These are phyloP conservation scores for Xylariaceae sp. DNA, from an alignment of 2,329 filamentous ascomycete genomes.

Conservation along the genomic window DNA sequence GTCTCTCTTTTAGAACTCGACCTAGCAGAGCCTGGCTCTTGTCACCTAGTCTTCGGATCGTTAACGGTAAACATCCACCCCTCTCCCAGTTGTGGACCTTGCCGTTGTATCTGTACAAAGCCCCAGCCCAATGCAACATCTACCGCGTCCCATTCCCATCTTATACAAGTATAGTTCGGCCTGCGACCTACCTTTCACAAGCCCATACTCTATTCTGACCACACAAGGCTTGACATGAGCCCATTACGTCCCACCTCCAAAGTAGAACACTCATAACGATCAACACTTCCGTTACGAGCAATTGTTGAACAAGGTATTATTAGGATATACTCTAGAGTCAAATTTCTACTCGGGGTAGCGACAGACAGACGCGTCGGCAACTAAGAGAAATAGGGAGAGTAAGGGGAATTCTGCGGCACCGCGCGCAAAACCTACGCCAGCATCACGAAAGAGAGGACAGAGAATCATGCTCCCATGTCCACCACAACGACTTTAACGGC, in stretches of 20 bases:
- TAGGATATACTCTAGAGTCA: neutral
- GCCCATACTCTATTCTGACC: conserved; percentile 29
- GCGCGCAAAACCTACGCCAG: conserved; percentile 4
- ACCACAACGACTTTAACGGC: conserved; percentile 57
- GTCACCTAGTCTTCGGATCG: conserved; percentile 14
- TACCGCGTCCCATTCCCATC: conserved; percentile 30
- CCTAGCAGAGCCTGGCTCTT: too few relatives aligned
- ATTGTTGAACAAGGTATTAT: conserved; percentile 3
- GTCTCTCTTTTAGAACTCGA: conserved; percentile 24
- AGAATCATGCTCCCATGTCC: conserved; percentile 55
- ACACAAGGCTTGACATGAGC: conserved; percentile 26
- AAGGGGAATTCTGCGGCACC: too few relatives aligned
- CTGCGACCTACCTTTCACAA: conserved; percentile 33
- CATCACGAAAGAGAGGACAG: conserved; percentile 15
- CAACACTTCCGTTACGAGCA: conserved; percentile 10
- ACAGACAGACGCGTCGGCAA: too few relatives aligned
- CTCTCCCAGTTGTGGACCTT: conserved; percentile 29
- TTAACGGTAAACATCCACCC: conserved; percentile 28
- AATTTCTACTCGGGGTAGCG: too few relatives aligned
- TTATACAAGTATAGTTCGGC: conserved; percentile 33
- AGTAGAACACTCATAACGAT: conserved; percentile 2
- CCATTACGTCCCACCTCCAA: conserved; percentile 21
- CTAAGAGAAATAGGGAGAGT: too few relatives aligned
- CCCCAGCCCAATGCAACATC: conserved; percentile 31
- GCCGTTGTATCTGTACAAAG: conserved; percentile 29